Percentiles rank a stretch among this genome's conserved stretches.
phyloP scores from a whole-genome alignment of 2,329 filamentous ascomycete genomes.

The Cladosporium sp. region DNA sequence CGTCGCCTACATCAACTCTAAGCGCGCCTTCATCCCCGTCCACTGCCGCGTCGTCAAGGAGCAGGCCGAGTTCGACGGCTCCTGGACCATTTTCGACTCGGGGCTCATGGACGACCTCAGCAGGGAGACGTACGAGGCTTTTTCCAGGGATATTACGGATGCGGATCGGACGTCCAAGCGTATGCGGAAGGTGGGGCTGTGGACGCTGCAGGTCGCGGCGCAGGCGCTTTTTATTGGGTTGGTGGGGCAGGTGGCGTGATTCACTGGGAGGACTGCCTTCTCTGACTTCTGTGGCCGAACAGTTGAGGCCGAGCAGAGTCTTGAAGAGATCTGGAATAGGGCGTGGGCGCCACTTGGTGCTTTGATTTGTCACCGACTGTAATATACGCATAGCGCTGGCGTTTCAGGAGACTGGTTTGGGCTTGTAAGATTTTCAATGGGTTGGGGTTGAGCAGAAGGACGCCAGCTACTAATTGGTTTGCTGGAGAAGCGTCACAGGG shows the following conservation, averaged over 20 bases:
- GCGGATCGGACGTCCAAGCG: slow-evolving; percentile 79
- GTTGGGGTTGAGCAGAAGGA: neutral
- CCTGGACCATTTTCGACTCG: slow-evolving; percentile 91
- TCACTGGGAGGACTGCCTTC: neutral
- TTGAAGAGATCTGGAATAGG: neutral
- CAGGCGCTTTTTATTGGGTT: slow-evolving; percentile 94
- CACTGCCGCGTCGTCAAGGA: slow-evolving; percentile 91
- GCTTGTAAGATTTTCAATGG: neutral
- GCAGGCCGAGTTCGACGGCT: slow-evolving; percentile 82
- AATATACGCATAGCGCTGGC: neutral
- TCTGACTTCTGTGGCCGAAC: neutral
- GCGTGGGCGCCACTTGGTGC: neutral
- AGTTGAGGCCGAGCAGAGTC: neutral
- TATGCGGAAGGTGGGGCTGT: slow-evolving; percentile 93
- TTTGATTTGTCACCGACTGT: neutral
- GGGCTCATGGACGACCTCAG: slow-evolving; percentile 90
- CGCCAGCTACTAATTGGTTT: neutral
- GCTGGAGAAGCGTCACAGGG: neutral
- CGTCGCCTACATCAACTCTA: slow-evolving; percentile 95
- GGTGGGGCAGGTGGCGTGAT: slow-evolving; percentile 66
- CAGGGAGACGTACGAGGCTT: slow-evolving; percentile 89
- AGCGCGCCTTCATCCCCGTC: slow-evolving; percentile 90
- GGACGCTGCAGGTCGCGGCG: slow-evolving; percentile 86
- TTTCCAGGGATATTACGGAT: slow-evolving; percentile 84
- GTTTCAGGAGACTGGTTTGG: neutral